Percentiles rank a stretch among this genome's conserved stretches.
These are phyloP conservation scores for Tuber microsphaerosporum DNA, from an alignment of 495 filamentous ascomycete genomes.

Conservation along the genomic window DNA sequence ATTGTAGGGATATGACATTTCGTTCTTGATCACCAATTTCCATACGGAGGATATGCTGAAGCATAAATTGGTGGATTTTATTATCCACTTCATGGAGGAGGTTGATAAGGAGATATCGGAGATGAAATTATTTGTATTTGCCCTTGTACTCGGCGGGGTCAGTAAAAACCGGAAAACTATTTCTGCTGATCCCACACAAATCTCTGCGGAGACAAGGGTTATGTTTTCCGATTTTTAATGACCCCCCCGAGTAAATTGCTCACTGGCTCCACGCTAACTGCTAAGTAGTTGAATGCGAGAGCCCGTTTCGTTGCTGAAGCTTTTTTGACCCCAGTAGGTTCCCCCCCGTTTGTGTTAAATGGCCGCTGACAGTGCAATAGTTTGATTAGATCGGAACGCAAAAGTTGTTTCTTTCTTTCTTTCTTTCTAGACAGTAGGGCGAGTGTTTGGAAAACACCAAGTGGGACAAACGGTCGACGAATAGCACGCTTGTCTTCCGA, in stretches of 20 bases:
- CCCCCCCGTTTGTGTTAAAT: not conserved
- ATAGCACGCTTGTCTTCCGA: not conserved
- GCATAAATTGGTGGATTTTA: conserved; percentile 97
- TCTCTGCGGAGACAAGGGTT: no score
- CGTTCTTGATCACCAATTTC: conserved; percentile 95
- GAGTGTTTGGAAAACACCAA: not conserved
- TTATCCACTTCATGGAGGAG: conserved; percentile 98
- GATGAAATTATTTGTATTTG: conserved; percentile 97
- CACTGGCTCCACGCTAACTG: not conserved
- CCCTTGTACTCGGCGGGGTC: no score
- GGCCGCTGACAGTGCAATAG: not conserved
- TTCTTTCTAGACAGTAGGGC: not conserved
- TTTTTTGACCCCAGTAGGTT: conserved; percentile 71
- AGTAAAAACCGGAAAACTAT: no score
- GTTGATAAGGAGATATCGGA: conserved; percentile 99
- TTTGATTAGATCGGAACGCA: not conserved
- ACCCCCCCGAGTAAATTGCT: no score
- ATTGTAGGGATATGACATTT: conserved; percentile 89
- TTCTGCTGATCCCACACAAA: no score
- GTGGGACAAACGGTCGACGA: not conserved
- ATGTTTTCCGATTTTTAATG: no score
- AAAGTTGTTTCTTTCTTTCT: not conserved
- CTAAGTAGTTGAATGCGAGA: conserved; percentile 75
- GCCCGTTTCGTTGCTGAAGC: conserved; percentile 97
- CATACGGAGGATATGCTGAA: conserved; percentile 98